Evolutionary conservation across 2,329 filamentous ascomycete genomes (phyloP), one percentile per base, ranked within the genome.

Genomic region (Fusarium sp.): DNA sequence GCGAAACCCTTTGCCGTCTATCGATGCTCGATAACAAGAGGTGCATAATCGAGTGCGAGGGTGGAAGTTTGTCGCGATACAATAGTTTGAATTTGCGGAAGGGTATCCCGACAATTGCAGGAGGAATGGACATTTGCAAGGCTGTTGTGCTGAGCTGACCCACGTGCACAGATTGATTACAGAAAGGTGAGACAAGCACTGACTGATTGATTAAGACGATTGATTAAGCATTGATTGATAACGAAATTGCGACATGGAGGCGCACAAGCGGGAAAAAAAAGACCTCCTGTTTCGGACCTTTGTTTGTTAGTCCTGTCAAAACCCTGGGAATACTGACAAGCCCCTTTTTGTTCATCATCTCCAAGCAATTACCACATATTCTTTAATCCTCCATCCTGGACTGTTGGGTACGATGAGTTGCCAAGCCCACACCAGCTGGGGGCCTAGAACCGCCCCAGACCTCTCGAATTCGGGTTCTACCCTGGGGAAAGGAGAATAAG

Each of bases 161-260:
- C 49, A 70, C 51, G 31, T 64, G 62, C 53, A 65, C 24, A 38
- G 28, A 49, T 57, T 49, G 62, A 67, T 63, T 57, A 62, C 59
- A 24, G 24, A 11, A 14, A 52, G 43, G 39, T 59, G 53, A 65
- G 60, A 65, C 62, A 65, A 43, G 62, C 53, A 65, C 45, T 65
- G 59, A 65, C 40, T 60, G 67, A 70, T 67, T 67, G 40, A 64
- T 56, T 57, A 61, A 24, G 28, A 10, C 28, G 61, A 70, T 68
- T 68, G 63, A 64, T 67, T 67, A 64, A 56, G 50, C 64, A 64
- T 60, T 64, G 67, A 70, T 70, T 70, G 67, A 70, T 70, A 70
- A 70, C 51, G 28, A 55, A 38, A 67, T 63, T 67, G 38, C 53
- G 33, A 42, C 46, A 65, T 52, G 43, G 26, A 36, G 34, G 34